A percentile compares a stretch with the other conserved stretches of the same genome.
These are phyloP conservation scores for Trametes polyzona DNA, from an alignment of 1,284 basidiomycete genomes.

Conservation along the genomic window DNA sequence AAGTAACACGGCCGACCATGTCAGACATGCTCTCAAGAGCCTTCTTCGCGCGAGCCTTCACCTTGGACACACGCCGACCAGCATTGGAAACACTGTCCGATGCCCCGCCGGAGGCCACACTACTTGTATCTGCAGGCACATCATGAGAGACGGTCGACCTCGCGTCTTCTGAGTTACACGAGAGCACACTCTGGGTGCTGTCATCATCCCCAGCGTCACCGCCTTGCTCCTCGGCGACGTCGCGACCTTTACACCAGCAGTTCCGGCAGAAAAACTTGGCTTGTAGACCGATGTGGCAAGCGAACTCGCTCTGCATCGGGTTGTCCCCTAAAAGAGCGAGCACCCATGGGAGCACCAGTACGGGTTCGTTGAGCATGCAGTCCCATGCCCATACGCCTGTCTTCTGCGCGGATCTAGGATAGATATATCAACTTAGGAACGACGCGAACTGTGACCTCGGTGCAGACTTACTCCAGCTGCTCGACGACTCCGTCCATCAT, in stretches of 20 bases:
- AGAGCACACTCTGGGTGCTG: conserved; percentile 19
- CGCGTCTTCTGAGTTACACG: not conserved
- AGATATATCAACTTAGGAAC: too few species aligned
- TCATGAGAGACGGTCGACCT: not conserved
- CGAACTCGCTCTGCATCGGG: conserved; percentile 50
- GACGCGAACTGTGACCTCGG: not conserved
- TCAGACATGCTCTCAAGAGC: conserved; percentile 3
- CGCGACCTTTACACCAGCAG: too few species aligned
- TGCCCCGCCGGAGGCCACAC: too few species aligned
- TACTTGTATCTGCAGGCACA: too few species aligned
- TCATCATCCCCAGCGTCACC: too few species aligned
- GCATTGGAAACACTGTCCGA: too few species aligned
- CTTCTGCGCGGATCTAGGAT: conserved; percentile 30
- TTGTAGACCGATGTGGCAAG: conserved; percentile 44
- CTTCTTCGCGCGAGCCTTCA: too few species aligned
- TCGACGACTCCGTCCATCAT: conserved; percentile 43
- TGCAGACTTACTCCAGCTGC: conserved; percentile 1
- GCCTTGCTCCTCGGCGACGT: too few species aligned
- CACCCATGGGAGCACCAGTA: conserved; percentile 39
- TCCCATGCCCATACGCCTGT: conserved; percentile 44
- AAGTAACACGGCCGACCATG: conserved; percentile 6
- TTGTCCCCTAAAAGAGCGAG: conserved; percentile 47
- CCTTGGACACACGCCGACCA: too few species aligned
- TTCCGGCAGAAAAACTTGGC: conserved; percentile 45
- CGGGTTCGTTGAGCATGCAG: conserved; percentile 28